A percentile compares a stretch with the other conserved stretches of the same genome.
Conservation (phyloP, 768 basidiomycete genomes). For the Lactarius pseudohatsudake region DNA sequence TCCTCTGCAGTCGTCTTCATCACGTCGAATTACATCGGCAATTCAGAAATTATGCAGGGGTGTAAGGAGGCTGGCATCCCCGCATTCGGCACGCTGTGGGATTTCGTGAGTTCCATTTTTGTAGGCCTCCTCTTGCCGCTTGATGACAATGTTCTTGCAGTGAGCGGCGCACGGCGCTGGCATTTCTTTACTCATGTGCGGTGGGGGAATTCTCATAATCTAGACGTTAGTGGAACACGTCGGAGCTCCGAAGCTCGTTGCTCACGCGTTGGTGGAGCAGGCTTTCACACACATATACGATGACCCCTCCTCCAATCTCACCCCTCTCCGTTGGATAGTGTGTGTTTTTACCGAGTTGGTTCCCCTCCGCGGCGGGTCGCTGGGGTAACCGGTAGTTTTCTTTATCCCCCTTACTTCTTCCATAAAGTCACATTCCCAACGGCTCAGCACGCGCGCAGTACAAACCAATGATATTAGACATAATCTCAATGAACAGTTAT, state of each 20-base stretch:
- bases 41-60: constrained; percentile 45
- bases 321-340: neutral
- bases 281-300: neutral
- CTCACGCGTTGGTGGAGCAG: neutral
- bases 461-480: constrained; percentile 2
- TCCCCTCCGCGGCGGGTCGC: constrained; percentile 1
- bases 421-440: neutral
- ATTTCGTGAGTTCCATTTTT: constrained; percentile 22
- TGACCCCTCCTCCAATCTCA: neutral
- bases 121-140: too few relatives aligned
- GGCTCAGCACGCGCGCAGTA: neutral
- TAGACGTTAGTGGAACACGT: neutral
- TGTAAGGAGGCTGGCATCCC: constrained; percentile 40
- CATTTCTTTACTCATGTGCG: neutral
- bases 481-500: constrained; percentile 8
- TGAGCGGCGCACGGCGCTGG: constrained; percentile 3
- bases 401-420: neutral
- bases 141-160: constrained; percentile 8
- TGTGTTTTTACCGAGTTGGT: neutral
- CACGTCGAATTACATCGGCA: constrained; percentile 44
- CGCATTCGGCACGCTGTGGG: constrained; percentile 39
- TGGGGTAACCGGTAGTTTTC: neutral
- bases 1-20: constrained; percentile 41
- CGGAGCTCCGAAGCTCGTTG: neutral
- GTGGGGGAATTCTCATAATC: neutral